Conservation (phyloP, 2,329 filamentous ascomycete genomes). For the Ophiostoma fasciatum region DNA sequence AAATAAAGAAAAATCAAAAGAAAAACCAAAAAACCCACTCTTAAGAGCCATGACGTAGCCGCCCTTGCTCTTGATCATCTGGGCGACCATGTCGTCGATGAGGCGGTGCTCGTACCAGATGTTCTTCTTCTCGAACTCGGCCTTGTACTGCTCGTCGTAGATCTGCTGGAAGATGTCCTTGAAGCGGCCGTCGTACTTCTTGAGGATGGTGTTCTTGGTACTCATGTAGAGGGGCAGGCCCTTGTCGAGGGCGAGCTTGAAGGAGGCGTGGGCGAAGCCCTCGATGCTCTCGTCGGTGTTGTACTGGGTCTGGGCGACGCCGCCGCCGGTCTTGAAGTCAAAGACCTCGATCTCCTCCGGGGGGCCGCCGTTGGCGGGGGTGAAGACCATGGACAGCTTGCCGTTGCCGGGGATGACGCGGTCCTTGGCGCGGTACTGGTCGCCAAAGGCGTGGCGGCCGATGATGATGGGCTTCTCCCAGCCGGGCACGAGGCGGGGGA, state of each 20-base stretch:
- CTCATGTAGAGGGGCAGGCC: conserved; percentile 94
- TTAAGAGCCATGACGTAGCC: conserved; percentile 97
- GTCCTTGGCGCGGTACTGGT: conserved; percentile 97
- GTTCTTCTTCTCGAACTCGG: conserved; percentile 74
- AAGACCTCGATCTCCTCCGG: conserved; percentile 80
- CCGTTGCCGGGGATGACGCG: conserved; percentile 67
- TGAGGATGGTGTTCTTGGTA: conserved; percentile 99
- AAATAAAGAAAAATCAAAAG: neutral
- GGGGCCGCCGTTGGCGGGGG: conserved; percentile 61
- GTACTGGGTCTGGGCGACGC: conserved; percentile 90
- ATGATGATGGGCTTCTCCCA: conserved; percentile 99
- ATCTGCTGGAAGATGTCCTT: conserved; percentile 99
- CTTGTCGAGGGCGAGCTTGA: conserved; percentile 88
- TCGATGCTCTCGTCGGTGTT: conserved; percentile 93
- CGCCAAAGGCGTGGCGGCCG: conserved; percentile 93
- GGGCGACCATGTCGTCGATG: conserved; percentile 99
- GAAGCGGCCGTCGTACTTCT: conserved; percentile 97
- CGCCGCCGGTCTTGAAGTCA: conserved; percentile 74
- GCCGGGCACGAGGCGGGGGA: conserved; percentile 85
- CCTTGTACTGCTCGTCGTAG: conserved; percentile 76
- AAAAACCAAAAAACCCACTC: conserved; percentile 44
- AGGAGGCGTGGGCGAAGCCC: conserved; percentile 89
- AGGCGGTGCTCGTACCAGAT: conserved; percentile 99
- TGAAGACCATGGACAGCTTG: conserved; percentile 90
- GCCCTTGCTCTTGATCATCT: conserved; percentile 98